These are phyloP conservation scores for Fusarium bulbicola DNA, from an alignment of 2,329 filamentous ascomycete genomes.

Conservation along the genomic window DNA sequence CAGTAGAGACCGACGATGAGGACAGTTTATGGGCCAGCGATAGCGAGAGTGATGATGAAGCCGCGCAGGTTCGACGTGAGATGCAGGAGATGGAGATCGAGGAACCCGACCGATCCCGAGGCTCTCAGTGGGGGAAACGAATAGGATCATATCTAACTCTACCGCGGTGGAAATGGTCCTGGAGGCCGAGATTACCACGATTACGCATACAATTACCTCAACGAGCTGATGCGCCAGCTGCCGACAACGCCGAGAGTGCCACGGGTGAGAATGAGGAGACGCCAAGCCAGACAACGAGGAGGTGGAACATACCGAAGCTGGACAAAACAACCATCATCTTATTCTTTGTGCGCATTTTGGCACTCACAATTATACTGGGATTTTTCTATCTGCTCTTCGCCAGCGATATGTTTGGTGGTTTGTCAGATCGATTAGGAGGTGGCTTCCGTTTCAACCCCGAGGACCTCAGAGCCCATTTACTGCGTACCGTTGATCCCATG, in stretches of 20 bases:
- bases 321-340: slow-evolving; percentile 61
- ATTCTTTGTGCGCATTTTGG: slow-evolving; percentile 77
- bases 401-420: slow-evolving; percentile 79
- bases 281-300: slow-evolving; percentile 38
- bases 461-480: slow-evolving; percentile 78
- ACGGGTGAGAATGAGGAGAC: slow-evolving; percentile 42
- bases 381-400: slow-evolving; percentile 88
- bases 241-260: slow-evolving; percentile 39
- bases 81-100: slow-evolving; percentile 91
- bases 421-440: slow-evolving; percentile 69
- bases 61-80: slow-evolving; percentile 77
- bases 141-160: slow-evolving; percentile 63
- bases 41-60: slow-evolving; percentile 60
- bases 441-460: slow-evolving; percentile 83
- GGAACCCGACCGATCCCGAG: slow-evolving; percentile 64
- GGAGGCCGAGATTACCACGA: slow-evolving; percentile 63
- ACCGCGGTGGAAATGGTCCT: slow-evolving; percentile 64
- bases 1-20: slow-evolving; percentile 81
- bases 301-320: slow-evolving; percentile 48
- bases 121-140: slow-evolving; percentile 63
- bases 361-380: slow-evolving; percentile 76
- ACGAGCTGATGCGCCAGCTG: slow-evolving; percentile 41
- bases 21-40: slow-evolving; percentile 63
- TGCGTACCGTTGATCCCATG: slow-evolving; percentile 74
- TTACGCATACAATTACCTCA: slow-evolving; percentile 60